Percentiles rank a stretch among this genome's conserved stretches.
Evolutionary conservation across 2,329 filamentous ascomycete genomes (phyloP).

Genomic region (Trichophyton simii): DNA sequence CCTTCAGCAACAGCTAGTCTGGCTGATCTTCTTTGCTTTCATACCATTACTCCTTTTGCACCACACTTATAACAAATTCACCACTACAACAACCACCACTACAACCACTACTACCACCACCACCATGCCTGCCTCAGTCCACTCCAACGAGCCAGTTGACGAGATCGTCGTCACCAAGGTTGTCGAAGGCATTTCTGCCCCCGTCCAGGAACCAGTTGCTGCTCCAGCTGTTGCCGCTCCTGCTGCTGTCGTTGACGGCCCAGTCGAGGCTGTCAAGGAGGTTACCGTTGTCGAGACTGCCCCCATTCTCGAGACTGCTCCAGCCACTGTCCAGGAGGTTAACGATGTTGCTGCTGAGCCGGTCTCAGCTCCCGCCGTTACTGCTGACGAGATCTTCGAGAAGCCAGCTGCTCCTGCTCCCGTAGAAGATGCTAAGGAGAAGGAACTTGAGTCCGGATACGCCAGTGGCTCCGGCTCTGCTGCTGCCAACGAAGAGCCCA

Average conservation of each 20-base stretch:
- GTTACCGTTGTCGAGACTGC: not conserved
- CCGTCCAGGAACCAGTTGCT: not conserved
- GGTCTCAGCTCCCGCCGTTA: not conserved
- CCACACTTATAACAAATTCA: conserved; percentile 4
- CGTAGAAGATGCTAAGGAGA: conserved; percentile 14
- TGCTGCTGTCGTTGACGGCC: not conserved
- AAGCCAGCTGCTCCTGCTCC: conserved; percentile 1
- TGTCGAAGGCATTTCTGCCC: not conserved
- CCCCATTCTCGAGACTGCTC: not conserved
- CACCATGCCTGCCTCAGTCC: conserved; percentile 28
- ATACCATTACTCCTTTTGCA: not conserved
- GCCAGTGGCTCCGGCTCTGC: conserved; percentile 50
- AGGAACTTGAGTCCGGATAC: conserved; percentile 67
- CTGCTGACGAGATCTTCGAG: not conserved
- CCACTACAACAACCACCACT: no score
- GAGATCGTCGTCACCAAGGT: conserved; percentile 5
- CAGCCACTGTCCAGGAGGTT: not conserved
- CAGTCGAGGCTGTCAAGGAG: not conserved
- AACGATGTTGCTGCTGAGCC: conserved; percentile 2
- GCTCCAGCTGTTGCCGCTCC: not conserved
- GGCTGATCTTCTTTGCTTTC: conserved; percentile 5
- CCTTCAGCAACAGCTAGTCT: conserved; percentile 4
- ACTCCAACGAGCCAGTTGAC: conserved; percentile 26
- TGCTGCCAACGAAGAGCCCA: conserved; percentile 46
- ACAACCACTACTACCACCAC: not conserved